phyloP scores from a whole-genome alignment of 371 early-diverging fungal genomes.

The Apophysomyces ossiformis region DNA sequence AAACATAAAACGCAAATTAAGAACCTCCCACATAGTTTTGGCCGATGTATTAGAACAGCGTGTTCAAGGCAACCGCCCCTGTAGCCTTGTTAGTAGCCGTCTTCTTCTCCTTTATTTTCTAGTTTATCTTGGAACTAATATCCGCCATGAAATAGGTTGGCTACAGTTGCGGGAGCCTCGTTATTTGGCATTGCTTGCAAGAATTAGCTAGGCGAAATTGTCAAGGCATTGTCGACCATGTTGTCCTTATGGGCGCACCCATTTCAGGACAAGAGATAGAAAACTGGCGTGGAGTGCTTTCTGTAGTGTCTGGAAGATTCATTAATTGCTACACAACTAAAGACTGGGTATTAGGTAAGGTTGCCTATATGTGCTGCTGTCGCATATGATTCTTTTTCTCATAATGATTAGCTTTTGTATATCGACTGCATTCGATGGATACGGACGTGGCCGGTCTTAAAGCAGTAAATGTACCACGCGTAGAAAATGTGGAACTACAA shows the following conservation, averaged over 20 bases:
- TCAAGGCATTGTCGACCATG: slow-evolving; percentile 60
- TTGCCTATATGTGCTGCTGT: background rate
- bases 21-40: slow-evolving; percentile 49
- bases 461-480: slow-evolving; percentile 59
- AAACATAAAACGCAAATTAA: background rate
- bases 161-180: slow-evolving; percentile 91
- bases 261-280: slow-evolving; percentile 50
- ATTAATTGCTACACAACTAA: slow-evolving; percentile 88
- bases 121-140: background rate
- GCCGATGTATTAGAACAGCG: slow-evolving; percentile 82
- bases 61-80: slow-evolving; percentile 91
- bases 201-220: slow-evolving; percentile 73
- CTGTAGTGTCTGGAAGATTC: slow-evolving; percentile 84
- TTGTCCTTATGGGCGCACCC: slow-evolving; percentile 69
- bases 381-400: background rate
- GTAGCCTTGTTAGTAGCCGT: slow-evolving; percentile 69
- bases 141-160: slow-evolving; percentile 51
- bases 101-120: background rate
- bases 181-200: slow-evolving; percentile 86
- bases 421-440: slow-evolving; percentile 65
- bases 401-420: slow-evolving; percentile 64
- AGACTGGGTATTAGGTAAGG: slow-evolving; percentile 86
- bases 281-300: slow-evolving; percentile 51
- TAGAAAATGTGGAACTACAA: slow-evolving; percentile 84
- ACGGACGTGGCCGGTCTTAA: slow-evolving; percentile 84